Evolutionary conservation across 177 flowering plant species (phyloP), one percentile per base, ranked within the genome.

Genomic region (Vitis hybrid): DNA sequence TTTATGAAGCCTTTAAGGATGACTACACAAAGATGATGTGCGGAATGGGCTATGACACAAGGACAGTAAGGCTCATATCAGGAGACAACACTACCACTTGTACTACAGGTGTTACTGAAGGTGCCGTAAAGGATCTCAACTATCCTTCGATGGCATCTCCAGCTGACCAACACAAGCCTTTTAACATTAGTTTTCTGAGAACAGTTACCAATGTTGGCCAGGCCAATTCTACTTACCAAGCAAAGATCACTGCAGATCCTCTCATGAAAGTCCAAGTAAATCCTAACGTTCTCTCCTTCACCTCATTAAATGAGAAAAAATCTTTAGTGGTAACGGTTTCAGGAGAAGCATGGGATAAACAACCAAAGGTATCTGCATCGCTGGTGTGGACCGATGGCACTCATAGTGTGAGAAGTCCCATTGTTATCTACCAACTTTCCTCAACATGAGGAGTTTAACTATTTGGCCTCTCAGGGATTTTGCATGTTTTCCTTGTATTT

Each of bases 91-190:
- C 15, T 52, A 72, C 26, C 26, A 23, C 49, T 50, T 85, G 88
- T 57, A 56, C 74, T 5, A 17, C 12, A 49, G 51, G 12, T 23
- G 2, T 1, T 49, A 19, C 26, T 23, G 26, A 55, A 65, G 68
- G 71, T 74, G 57, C 70, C 60, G 11, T 76, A 66, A 69, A 62
- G 68, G 83, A 85, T 62, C 75, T 89, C 3, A 91, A 91, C 58
- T 89, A 91, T 69, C 91, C 96, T 23, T 80, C 91, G 0, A 54
- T 90, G 59, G 9, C 76, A 4, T 68, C 69, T 21, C 1, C 5
- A 6, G 75, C 80, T 48, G 0, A 45, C 2, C 1, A 51, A 2
- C 15, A 23, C 0, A 32, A 60, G 4, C 1, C 68, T 12, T 76
- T 74, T 39, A 51, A 11, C 1, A 17, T 76, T 4, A 23, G 6